These are phyloP conservation scores for Fraxinus ornus DNA, from an alignment of 305 asterid genomes.

Conservation along the genomic window DNA sequence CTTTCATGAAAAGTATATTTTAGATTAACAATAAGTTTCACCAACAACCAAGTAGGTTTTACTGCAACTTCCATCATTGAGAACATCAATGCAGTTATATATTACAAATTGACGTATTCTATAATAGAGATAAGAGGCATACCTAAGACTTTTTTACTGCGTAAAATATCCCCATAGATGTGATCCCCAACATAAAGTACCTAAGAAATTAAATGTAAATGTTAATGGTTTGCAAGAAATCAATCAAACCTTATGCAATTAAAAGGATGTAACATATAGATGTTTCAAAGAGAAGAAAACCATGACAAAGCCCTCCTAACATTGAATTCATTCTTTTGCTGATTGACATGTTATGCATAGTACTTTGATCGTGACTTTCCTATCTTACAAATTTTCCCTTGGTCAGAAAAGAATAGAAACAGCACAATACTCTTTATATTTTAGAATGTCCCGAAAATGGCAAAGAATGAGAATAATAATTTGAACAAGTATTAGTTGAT, in stretches of 20 bases:
- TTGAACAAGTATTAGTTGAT: not conserved
- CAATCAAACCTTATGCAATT: not conserved
- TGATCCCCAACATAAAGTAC: slow-evolving; percentile 99
- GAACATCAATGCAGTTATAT: not conserved
- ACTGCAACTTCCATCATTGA: not conserved
- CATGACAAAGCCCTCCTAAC: not conserved
- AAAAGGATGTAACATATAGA: not conserved
- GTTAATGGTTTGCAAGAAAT: slow-evolving; percentile 8
- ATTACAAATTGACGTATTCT: not conserved
- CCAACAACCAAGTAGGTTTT: not conserved
- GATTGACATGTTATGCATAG: not conserved
- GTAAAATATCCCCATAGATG: slow-evolving; percentile 95
- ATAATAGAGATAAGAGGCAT: slow-evolving; percentile 24
- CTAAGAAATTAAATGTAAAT: slow-evolving; percentile 33
- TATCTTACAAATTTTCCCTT: not conserved
- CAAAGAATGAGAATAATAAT: not conserved
- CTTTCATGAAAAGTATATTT: not conserved
- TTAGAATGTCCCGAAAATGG: not conserved
- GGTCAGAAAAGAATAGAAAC: not conserved
- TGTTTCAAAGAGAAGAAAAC: not conserved
- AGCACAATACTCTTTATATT: not conserved
- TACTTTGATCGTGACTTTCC: not conserved
- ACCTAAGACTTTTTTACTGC: slow-evolving; percentile 96
- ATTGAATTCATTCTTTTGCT: not conserved
- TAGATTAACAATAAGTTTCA: not conserved